Conservation (phyloP, 306 rosid genomes). For the Hylodesmum podocarpum region DNA sequence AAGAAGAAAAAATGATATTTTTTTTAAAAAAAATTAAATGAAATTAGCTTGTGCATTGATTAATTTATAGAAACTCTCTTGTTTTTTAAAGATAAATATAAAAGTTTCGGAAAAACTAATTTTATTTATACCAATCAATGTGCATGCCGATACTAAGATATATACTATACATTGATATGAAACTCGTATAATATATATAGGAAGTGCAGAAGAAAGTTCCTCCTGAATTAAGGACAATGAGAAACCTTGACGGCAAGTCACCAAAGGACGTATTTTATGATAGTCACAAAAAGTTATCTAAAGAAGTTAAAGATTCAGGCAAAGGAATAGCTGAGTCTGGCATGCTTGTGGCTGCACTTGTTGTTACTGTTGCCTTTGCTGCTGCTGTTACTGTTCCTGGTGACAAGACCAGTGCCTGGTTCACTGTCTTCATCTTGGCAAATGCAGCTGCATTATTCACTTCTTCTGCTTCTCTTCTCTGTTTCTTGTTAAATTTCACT, state of each 20-base stretch:
- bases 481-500: background rate
- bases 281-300: background rate
- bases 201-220: no score
- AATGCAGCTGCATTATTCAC: constrained; percentile 8
- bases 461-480: background rate
- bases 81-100: no score
- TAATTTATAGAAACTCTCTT: no score
- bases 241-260: background rate
- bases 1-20: no score
- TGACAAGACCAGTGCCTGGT: background rate
- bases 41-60: no score
- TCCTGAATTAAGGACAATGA: background rate
- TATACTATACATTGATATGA: no score
- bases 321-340: background rate
- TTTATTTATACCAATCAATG: no score
- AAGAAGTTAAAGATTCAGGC: background rate
- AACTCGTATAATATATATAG: no score
- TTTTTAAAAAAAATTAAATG: no score
- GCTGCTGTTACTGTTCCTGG: background rate
- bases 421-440: background rate
- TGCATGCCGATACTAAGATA: no score
- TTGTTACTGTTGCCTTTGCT: background rate
- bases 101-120: no score
- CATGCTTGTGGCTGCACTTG: constrained; percentile 21
- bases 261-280: background rate